Base-by-base conservation (phyloP, 768 basidiomycete genomes). In the Pisolithus albus region DNA sequence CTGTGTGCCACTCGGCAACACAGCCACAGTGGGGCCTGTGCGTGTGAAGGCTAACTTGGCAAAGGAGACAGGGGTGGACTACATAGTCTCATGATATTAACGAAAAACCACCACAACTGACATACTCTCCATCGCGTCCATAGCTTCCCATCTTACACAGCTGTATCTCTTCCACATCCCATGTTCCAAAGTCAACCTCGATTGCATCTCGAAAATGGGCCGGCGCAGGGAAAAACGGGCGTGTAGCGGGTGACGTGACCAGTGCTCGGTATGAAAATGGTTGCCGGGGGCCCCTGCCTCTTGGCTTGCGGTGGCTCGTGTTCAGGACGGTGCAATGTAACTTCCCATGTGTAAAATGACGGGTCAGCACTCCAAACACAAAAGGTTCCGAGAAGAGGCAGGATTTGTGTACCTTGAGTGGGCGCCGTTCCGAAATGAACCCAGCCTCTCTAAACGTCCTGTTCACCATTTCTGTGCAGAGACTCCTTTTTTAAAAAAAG, bases 81-180 rank as follows among this genome's bases (percentile, higher is more conserved):
- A 47, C 40, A 23, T 18, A 42, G 26, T 26, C 34, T 28, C 37
- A 56, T 38, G 51, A 41, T 42, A 30, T 19, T 15, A 54, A 40
- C 19, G 55, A 58, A 46, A 56, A 46, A 4, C 61, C 56, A 1
- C 66, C 66, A 45, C 68, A 74, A 54, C 74, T 77, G 16, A 81
- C 72, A 58, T 87, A 88, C 61, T 80, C 83, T 13, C 80, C 82
- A 53, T 83, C 74, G 0, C 71, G 71, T 0, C 80, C 83, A 56
- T 74, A 75, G 56, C 84, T 85, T 0, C 86, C 83, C 86, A 88
- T 86, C 41, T 74, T 70, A 69, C 84, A 88, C 30, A 88, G 70
- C 61, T 87, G 80, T 10, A 87, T 65, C 55, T 81, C 78, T 30
- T 73, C 63, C 7, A 85, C 75, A 1, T 59, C 46, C 71, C 79